Evolutionary conservation across 768 basidiomycete genomes (phyloP).

Genomic region (Pulveroboletus sp.): DNA sequence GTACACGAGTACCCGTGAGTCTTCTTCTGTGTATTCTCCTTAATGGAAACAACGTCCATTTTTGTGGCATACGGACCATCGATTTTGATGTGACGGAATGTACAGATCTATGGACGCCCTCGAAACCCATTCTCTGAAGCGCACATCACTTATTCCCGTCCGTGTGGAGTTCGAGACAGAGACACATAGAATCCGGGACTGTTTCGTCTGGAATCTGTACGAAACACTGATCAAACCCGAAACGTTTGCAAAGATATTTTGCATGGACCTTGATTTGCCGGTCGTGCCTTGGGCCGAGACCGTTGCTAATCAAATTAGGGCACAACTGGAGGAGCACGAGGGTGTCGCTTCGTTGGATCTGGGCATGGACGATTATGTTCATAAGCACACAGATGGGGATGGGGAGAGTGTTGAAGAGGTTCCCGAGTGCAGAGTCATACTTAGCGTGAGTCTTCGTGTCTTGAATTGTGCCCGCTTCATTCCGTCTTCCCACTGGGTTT

Average conservation of each 20-base stretch:
- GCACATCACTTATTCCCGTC: slow-evolving; percentile 74
- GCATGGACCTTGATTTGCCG: slow-evolving; percentile 81
- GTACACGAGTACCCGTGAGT: slow-evolving; percentile 75
- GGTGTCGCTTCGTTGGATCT: slow-evolving; percentile 76
- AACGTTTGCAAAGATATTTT: slow-evolving; percentile 81
- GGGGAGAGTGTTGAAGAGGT: slow-evolving; percentile 56
- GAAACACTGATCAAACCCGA: slow-evolving; percentile 85
- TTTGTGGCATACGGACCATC: slow-evolving; percentile 13
- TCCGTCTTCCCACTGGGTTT: slow-evolving; percentile 13
- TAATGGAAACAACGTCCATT: slow-evolving; percentile 12
- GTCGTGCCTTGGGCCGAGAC: slow-evolving; percentile 62
- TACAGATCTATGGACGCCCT: slow-evolving; percentile 61
- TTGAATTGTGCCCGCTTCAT: slow-evolving; percentile 1
- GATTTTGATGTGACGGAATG: slow-evolving; percentile 16
- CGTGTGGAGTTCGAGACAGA: slow-evolving; percentile 94
- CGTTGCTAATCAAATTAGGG: slow-evolving; percentile 80
- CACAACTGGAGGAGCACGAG: slow-evolving; percentile 89
- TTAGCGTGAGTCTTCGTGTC: slow-evolving; percentile 51
- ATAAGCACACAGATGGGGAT: slow-evolving; percentile 12
- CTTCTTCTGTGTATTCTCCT: slow-evolving; percentile 5
- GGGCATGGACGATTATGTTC: slow-evolving; percentile 34
- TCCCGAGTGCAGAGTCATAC: slow-evolving; percentile 76
- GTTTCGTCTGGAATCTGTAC: slow-evolving; percentile 93
- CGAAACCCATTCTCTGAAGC: slow-evolving; percentile 52
- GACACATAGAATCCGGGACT: slow-evolving; percentile 86